phyloP scores from a whole-genome alignment of 2,329 filamentous ascomycete species.

The Paracamarosporium sp. region DNA sequence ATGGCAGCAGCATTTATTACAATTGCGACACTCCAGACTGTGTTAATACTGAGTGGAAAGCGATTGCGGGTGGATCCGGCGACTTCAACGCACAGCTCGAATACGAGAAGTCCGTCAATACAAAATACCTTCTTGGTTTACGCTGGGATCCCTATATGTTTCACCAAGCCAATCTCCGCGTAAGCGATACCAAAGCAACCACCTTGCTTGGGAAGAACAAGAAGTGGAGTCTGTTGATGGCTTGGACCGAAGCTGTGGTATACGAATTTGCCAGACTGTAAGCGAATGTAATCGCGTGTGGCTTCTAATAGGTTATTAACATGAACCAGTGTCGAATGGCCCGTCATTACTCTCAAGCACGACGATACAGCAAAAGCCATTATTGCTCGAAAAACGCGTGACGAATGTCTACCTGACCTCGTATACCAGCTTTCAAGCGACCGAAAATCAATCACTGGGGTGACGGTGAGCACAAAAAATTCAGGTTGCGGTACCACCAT shows the following conservation, averaged over 20 bases:
- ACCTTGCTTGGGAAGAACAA: constrained; percentile 54
- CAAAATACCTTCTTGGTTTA: constrained; percentile 61
- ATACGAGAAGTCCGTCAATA: constrained; percentile 58
- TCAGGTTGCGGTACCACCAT: constrained; percentile 57
- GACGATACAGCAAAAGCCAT: constrained; percentile 60
- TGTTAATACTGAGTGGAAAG: constrained; percentile 63
- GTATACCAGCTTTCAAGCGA: constrained; percentile 52
- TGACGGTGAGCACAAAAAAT: constrained; percentile 53
- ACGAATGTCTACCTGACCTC: constrained; percentile 58
- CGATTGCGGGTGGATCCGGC: constrained; percentile 60
- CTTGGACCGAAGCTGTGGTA: constrained; percentile 61
- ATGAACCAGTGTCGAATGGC: constrained; percentile 47
- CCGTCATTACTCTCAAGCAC: constrained; percentile 61
- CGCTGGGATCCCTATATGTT: constrained; percentile 64
- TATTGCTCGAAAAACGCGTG: constrained; percentile 58
- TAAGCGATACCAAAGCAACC: constrained; percentile 51
- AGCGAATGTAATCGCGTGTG: background rate
- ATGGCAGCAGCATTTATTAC: constrained; percentile 67
- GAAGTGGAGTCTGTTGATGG: constrained; percentile 59
- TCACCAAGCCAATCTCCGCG: constrained; percentile 65
- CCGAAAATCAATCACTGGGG: constrained; percentile 52
- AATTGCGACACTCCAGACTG: constrained; percentile 64
- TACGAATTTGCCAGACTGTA: constrained; percentile 59
- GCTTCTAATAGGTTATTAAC: background rate
- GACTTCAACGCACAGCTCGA: constrained; percentile 58